Conservation (phyloP, 129 eudicot species). For the Heracleum sosnowskyi region DNA sequence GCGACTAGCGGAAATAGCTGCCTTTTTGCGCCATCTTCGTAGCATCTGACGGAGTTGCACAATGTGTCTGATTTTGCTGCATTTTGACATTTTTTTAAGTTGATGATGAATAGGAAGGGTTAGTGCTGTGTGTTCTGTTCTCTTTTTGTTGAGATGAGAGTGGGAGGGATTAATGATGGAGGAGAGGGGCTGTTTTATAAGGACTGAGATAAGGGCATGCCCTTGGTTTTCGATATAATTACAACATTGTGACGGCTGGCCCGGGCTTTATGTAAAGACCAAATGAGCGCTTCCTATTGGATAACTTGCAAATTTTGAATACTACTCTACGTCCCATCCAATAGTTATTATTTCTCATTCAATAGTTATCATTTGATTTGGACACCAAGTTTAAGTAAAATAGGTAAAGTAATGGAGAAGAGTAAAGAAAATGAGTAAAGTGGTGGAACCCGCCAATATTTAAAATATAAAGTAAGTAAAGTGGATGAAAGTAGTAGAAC, state of each 20-base stretch:
- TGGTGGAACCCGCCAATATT: too few relatives aligned
- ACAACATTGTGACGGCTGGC: background rate
- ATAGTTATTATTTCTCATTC: too few relatives aligned
- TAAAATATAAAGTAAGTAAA: too few relatives aligned
- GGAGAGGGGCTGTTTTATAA: background rate
- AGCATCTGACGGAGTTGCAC: conserved; percentile 79
- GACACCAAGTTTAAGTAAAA: too few relatives aligned
- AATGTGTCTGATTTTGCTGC: conserved; percentile 92
- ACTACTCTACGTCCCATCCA: too few relatives aligned
- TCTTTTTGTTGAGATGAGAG: background rate
- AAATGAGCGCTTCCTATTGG: background rate
- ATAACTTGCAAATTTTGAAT: background rate
- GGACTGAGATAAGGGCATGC: background rate
- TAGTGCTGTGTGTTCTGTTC: background rate
- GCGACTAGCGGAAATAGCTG: conserved; percentile 33
- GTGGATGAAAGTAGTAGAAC: too few relatives aligned
- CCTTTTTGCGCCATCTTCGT: conserved; percentile 65
- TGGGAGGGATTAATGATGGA: background rate
- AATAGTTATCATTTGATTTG: too few relatives aligned
- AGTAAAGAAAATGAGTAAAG: too few relatives aligned
- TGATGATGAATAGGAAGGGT: background rate
- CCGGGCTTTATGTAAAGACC: background rate
- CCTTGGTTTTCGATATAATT: background rate
- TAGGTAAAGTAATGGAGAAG: too few relatives aligned
- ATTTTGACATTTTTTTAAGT: conserved; percentile 40